Base-by-base conservation (phyloP, 1,284 basidiomycete species). In the Moniliophthora roreri region DNA sequence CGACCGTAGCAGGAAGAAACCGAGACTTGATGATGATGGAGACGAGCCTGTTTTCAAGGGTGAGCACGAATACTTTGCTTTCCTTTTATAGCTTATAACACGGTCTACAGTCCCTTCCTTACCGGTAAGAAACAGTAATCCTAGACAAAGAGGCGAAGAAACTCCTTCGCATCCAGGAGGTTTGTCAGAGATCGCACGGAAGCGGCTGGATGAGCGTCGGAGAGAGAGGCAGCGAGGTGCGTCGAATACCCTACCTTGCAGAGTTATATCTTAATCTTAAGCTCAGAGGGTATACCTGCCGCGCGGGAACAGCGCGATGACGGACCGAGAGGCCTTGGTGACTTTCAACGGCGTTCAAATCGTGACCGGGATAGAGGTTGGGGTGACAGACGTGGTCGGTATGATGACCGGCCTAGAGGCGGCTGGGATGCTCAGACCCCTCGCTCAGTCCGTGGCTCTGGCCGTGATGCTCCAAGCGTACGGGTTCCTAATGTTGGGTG, bases 161-260 rank as follows among this genome's bases (percentile, higher is more conserved):
- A 98, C 95, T 0, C 95, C 95, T 0, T 95, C 94, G n/a, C 91
- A 95, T 66, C 88, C 91, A 1, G 89, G 91, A 45, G 95, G 95
- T 10, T 73, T 98, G 26, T 90, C 90, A 0, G 88, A 93, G 23
- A 71, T 75, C 1, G 93, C 88, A 8, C 77, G 85, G 23, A 77
- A 80, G 60, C 73, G 81, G 55, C 69, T 97, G 26, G 93, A 95
- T 51, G 93, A 94, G 56, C 73, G 90, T 62, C 79, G 89, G 51
- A 80, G 81, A 58, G 91, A 93, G 47, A 85, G 79, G 57, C 83
- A 84, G 63, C 70, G 77, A 71, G 89, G 88, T 81, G 66, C 55
- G 60, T 68, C 42, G 28, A 36, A 23, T 44, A 35, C 16, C 18
- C 35, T 26, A 35, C 36, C 21, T 23, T 38, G 10, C 34, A 42